These are phyloP conservation scores for Ophiostoma tasmaniense DNA, from an alignment of 2,329 filamentous ascomycete species.

Conservation along the genomic window DNA sequence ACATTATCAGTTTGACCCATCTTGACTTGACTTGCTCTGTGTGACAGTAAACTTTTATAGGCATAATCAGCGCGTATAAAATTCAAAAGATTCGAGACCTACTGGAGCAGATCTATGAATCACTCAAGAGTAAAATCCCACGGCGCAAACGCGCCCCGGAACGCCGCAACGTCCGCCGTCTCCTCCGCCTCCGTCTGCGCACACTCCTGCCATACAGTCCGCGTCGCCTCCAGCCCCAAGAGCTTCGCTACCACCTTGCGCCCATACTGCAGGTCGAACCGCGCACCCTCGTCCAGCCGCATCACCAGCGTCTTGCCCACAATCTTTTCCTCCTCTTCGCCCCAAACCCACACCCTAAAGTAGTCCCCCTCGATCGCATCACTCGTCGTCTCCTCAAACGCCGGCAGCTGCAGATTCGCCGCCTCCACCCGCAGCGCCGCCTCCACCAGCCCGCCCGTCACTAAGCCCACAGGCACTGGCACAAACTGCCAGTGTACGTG, in stretches of 20 bases:
- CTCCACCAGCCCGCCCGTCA: slow-evolving; percentile 68
- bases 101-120: slow-evolving; percentile 46
- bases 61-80: neutral
- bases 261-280: slow-evolving; percentile 88
- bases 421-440: slow-evolving; percentile 83
- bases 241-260: slow-evolving; percentile 82
- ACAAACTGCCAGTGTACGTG: slow-evolving; percentile 94
- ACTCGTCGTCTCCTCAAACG: slow-evolving; percentile 31
- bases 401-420: slow-evolving; percentile 57
- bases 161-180: slow-evolving; percentile 63
- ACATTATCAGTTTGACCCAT: neutral
- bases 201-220: slow-evolving; percentile 81
- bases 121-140: slow-evolving; percentile 66
- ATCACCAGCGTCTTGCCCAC: slow-evolving; percentile 66
- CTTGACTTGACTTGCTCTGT: neutral
- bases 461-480: slow-evolving; percentile 60
- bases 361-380: slow-evolving; percentile 52
- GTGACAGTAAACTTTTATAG: neutral
- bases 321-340: slow-evolving; percentile 38
- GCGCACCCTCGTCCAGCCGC: slow-evolving; percentile 59
- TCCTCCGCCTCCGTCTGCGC: slow-evolving; percentile 71
- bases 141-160: slow-evolving; percentile 71
- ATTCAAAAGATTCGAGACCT: too few species aligned
- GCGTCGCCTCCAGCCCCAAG: slow-evolving; percentile 59
- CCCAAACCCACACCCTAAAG: slow-evolving; percentile 78